Evolutionary conservation across 1,139 yeast species (phyloP), one percentile per base, ranked within the genome.

Genomic region (Torulaspora pretoriensis): DNA sequence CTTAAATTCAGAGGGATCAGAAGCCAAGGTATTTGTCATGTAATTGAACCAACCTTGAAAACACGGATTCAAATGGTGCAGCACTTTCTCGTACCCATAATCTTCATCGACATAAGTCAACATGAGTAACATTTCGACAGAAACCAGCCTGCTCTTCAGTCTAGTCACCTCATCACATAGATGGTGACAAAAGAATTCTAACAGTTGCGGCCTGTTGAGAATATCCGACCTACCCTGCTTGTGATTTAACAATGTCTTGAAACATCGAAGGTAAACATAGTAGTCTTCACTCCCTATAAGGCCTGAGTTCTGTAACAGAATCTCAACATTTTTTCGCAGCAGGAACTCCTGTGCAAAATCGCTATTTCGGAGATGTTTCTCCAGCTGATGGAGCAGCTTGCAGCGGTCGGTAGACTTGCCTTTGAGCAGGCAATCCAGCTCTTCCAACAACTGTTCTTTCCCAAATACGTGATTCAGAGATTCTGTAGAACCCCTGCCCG

Each of bases 191-290:
- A 59, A 48, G 40, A 43, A 53, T 8, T 37, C 35, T 1, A 60
- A 36, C 23, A 59, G 28, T 4, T 38, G 35, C 1, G 43, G 24
- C 13, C 38, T 40, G 9, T 50, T 38, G 22, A 57, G 35, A 4
- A 58, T 45, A 9, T 40, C 38, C 1, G 35, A 23, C 29, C 60
- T 47, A 2, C 52, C 57, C 13, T 47, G 43, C 3, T 49, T 48
- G 24, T 49, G 46, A 30, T 52, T 54, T 47, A 55, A 45, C 34
- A 60, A 34, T 2, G 58, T 52, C 42, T 53, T 56, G 36, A 54
- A 58, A 46, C 63, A 58, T 35, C 56, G 47, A 10, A 60, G 49
- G 45, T 50, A 57, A 7, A 57, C 61, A 42, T 54, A 59, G 24
- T 44, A 45, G 9, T 36, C 32, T 5, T 44, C 31, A 1, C 13